phyloP scores from a whole-genome alignment of 495 filamentous ascomycete species.

The Podospora bellae-mahoneyi region DNA sequence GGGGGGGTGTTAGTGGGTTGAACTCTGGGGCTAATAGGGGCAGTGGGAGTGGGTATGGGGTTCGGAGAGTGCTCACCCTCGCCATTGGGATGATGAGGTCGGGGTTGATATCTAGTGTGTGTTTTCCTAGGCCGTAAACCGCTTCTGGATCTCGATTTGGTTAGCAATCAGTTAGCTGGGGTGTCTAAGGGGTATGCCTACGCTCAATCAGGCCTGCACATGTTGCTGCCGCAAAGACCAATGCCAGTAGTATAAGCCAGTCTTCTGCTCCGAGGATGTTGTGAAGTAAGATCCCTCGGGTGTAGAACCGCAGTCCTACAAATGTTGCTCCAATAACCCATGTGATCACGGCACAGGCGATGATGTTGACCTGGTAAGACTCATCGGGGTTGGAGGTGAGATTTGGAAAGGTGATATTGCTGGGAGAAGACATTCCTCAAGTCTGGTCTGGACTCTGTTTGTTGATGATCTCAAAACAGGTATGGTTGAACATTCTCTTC shows the following conservation, averaged over 20 bases:
- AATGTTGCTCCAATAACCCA: constrained; percentile 22
- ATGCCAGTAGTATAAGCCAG: constrained; percentile 27
- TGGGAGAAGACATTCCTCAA: constrained; percentile 4
- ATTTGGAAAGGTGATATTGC: background rate
- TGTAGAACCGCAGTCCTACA: constrained; percentile 30
- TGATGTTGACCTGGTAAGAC: constrained; percentile 25
- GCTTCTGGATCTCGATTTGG: constrained; percentile 8
- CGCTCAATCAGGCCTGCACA: constrained; percentile 23
- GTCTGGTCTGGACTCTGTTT: background rate
- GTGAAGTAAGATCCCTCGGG: constrained; percentile 17
- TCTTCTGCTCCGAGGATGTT: constrained; percentile 27
- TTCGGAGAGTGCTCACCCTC: constrained; percentile 13
- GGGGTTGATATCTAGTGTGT: constrained; percentile 20
- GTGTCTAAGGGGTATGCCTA: background rate
- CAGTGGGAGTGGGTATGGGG: background rate
- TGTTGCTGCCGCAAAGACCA: constrained; percentile 25
- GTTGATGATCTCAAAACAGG: background rate
- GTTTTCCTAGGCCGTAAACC: constrained; percentile 24
- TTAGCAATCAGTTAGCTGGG: no score
- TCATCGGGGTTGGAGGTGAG: constrained; percentile 22
- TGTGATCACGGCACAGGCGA: constrained; percentile 26
- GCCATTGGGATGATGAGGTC: constrained; percentile 16
- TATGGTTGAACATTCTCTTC: background rate
- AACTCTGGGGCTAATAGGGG: background rate
- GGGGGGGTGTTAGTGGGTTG: background rate